These are phyloP conservation scores for Cordyceps javanica DNA, from an alignment of 2,329 filamentous ascomycete genomes.

Conservation along the genomic window DNA sequence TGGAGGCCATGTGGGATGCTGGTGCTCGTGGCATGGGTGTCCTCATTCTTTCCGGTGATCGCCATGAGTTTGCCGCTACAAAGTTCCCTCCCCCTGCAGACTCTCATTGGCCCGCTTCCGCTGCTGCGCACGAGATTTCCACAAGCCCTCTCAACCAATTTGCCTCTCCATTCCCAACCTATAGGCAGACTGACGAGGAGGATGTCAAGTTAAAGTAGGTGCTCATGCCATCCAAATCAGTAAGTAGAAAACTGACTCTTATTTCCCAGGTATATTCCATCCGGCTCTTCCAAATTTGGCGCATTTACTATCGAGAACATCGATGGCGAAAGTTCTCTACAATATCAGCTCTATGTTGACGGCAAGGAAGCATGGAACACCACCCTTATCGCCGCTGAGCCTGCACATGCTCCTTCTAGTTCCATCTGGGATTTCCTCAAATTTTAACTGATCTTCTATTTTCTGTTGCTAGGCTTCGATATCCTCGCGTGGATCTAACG, in stretches of 20 bases:
- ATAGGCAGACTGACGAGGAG: constrained; percentile 71
- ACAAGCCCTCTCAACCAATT: constrained; percentile 92
- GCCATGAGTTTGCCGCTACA: constrained; percentile 96
- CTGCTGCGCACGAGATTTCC: constrained; percentile 82
- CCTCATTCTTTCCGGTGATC: constrained; percentile 79
- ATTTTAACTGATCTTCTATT: constrained; percentile 7
- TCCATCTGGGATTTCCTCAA: constrained; percentile 44
- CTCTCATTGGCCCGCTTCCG: constrained; percentile 56
- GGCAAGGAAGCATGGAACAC: constrained; percentile 72
- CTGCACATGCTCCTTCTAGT: constrained; percentile 14
- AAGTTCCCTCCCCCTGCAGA: constrained; percentile 59
- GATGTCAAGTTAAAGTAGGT: constrained; percentile 80
- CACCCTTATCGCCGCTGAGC: constrained; percentile 40
- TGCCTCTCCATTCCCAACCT: constrained; percentile 78
- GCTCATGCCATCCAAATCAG: too few species aligned
- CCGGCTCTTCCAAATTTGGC: constrained; percentile 85
- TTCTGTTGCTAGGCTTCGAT: neutral
- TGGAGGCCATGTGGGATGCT: constrained; percentile 89
- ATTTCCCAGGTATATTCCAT: constrained; percentile 63
- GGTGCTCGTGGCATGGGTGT: constrained; percentile 71
- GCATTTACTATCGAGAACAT: constrained; percentile 62
- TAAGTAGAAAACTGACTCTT: neutral
- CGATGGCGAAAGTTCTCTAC: constrained; percentile 61
- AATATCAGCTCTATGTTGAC: constrained; percentile 77
- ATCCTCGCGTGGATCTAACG: neutral